Conservation (phyloP, 1,284 basidiomycete species). For the Trichosporon sp. region DNA sequence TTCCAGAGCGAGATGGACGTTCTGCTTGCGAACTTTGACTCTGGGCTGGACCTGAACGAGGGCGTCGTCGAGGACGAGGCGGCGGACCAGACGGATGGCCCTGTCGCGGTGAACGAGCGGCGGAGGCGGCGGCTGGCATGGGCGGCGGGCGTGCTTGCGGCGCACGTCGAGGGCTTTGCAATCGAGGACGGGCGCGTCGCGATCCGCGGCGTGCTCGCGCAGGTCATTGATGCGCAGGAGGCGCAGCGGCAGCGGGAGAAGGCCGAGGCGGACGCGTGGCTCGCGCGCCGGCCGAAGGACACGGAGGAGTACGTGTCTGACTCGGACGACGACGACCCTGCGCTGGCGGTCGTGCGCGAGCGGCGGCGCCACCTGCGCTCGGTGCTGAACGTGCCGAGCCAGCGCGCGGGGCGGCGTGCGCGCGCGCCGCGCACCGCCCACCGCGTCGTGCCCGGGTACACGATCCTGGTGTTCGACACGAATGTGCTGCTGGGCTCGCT, state of each 20-base stretch:
- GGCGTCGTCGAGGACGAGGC: slow-evolving; percentile 67
- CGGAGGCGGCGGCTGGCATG: slow-evolving; percentile 73
- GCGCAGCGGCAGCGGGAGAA: slow-evolving; percentile 53
- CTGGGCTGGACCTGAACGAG: slow-evolving; percentile 56
- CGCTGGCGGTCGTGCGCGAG: slow-evolving; percentile 66
- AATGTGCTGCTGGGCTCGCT: slow-evolving; percentile 85
- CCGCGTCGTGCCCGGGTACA: slow-evolving; percentile 74
- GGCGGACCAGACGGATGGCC: slow-evolving; percentile 54
- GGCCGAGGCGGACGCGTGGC: slow-evolving; percentile 27
- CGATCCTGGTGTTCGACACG: slow-evolving; percentile 86
- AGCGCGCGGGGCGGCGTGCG: background rate
- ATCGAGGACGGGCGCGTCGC: slow-evolving; percentile 56
- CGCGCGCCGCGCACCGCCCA: slow-evolving; percentile 4
- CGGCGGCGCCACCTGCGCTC: slow-evolving; percentile 49
- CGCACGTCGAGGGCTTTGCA: slow-evolving; percentile 69
- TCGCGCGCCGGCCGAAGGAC: slow-evolving; percentile 46
- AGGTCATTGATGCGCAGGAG: slow-evolving; percentile 66
- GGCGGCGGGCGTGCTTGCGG: slow-evolving; percentile 64
- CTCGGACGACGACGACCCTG: slow-evolving; percentile 61
- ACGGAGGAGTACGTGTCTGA: slow-evolving; percentile 56
- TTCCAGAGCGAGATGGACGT: slow-evolving; percentile 69
- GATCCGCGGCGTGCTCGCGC: slow-evolving; percentile 60
- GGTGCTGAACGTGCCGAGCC: slow-evolving; percentile 27
- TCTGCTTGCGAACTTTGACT: slow-evolving; percentile 60
- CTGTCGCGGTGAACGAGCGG: slow-evolving; percentile 46